A percentile compares a stretch with the other conserved stretches of the same genome.
These are phyloP conservation scores for Kluyveromyces starmeri DNA, from an alignment of 805 yeast species.

Conservation along the genomic window DNA sequence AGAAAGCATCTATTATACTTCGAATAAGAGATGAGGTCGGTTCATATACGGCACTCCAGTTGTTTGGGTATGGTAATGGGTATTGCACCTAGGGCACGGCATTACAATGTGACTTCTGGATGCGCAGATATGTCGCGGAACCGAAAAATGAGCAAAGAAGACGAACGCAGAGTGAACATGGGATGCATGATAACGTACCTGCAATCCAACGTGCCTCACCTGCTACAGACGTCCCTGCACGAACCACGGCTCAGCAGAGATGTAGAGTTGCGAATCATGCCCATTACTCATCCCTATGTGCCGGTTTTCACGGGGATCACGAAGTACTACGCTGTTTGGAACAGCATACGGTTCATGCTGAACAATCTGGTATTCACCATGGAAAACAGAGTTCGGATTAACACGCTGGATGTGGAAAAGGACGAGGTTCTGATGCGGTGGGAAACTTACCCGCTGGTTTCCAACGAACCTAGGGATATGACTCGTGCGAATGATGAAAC, in stretches of 20 bases:
- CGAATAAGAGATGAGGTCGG: too few species aligned
- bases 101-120: neutral
- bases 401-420: slow-evolving; percentile 9
- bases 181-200: slow-evolving; percentile 46
- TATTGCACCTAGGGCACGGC: too few species aligned
- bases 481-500: slow-evolving; percentile 8
- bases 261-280: slow-evolving; percentile 47
- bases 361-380: slow-evolving; percentile 38
- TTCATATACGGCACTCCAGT: too few species aligned
- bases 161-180: slow-evolving; percentile 30
- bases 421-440: slow-evolving; percentile 3
- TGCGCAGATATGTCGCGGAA: neutral
- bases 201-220: slow-evolving; percentile 38
- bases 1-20: too few species aligned
- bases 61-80: too few species aligned
- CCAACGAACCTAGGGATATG: neutral
- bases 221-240: slow-evolving; percentile 40
- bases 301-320: slow-evolving; percentile 50
- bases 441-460: slow-evolving; percentile 2
- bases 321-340: slow-evolving; percentile 47
- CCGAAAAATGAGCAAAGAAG: neutral
- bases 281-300: slow-evolving; percentile 42
- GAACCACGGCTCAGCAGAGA: slow-evolving; percentile 35
- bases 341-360: slow-evolving; percentile 45
- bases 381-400: slow-evolving; percentile 10